phyloP scores from a whole-genome alignment of 169 alveolate species.

The Besnoitia besnoiti region DNA sequence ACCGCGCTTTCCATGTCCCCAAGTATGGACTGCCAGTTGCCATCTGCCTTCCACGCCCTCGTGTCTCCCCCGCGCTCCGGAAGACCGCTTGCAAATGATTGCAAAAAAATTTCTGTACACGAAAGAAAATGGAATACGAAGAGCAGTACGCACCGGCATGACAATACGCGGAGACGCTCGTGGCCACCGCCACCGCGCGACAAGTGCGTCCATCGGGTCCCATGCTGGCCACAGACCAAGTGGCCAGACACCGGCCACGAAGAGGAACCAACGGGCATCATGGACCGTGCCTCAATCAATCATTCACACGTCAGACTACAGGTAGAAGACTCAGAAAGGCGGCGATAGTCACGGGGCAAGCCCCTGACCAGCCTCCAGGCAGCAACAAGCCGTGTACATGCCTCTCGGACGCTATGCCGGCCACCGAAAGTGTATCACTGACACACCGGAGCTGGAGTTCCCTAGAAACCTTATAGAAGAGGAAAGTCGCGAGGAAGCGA shows the following conservation, averaged over 20 bases:
- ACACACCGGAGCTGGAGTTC: too few species aligned
- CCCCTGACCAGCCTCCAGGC: background rate
- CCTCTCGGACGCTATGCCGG: too few species aligned
- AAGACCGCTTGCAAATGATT: background rate
- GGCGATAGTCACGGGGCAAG: background rate
- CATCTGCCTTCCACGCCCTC: background rate
- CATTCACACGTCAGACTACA: too few species aligned
- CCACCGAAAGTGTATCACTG: too few species aligned
- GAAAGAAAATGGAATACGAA: background rate
- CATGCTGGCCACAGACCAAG: background rate
- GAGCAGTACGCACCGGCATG: background rate
- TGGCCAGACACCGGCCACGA: background rate
- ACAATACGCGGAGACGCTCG: background rate
- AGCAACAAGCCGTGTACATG: too few species aligned
- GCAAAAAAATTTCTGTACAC: background rate
- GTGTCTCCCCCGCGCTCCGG: background rate
- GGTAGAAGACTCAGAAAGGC: too few species aligned
- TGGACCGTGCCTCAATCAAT: too few species aligned
- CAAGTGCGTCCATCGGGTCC: too few species aligned
- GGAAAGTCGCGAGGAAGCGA: too few species aligned
- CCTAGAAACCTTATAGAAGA: too few species aligned
- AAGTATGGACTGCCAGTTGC: background rate
- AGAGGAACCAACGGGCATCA: background rate
- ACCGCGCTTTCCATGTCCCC: constrained; percentile 26
- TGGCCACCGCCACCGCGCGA: too few species aligned